Base-by-base conservation (phyloP, 805 yeast genomes). In the Candida nitratophila region DNA sequence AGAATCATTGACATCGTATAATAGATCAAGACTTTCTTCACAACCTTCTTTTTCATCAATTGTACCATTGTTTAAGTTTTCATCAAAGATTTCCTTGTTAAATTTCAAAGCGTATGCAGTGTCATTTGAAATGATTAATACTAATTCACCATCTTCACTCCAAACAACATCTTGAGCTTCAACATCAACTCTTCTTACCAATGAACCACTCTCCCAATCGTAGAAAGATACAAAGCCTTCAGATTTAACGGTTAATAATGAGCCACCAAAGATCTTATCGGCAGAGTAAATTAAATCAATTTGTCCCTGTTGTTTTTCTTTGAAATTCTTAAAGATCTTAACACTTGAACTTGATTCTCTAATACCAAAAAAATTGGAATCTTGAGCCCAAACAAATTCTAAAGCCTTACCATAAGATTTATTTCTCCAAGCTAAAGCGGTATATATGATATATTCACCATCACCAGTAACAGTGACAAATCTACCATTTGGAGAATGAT, bases 371-470 rank as follows among this genome's bases (percentile, higher is more conserved):
- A 81, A 74, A 59, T 85, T 86, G 2, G 96, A 80, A 65, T 91
- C 97, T 43, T 84, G 81, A 48, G 95, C 89, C 99, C 99, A 93
- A 37, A 80, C 95, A 62, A 95, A 88, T 59, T 89, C 97, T 44
- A 80, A 68, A 19, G 96, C 96, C 45, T 78, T 75, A 50, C 98
- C 98, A 64, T 86, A 93, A 41, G 89, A 74, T 69, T 89, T 93
- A 58, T 91, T 89, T 70, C 99, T 81, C 99, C 99, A 93, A 1
- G 98, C 98, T 56, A 93, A 76, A 1, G 99, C 91, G 2, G 98
- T 90, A 68, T 91, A 93, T 44, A 93, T 83, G 55, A 91, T 87
- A 63, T 88, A 91, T 66, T 93, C 99, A 47, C 96, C 97, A 67
- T 93, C 99, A 60, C 99, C 99, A 39, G 91, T 84, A 41, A 93